A percentile compares a stretch with the other conserved stretches of the same genome.
phyloP scores from a whole-genome alignment of 2,329 filamentous ascomycete species.

The Myriangium duriaei region DNA sequence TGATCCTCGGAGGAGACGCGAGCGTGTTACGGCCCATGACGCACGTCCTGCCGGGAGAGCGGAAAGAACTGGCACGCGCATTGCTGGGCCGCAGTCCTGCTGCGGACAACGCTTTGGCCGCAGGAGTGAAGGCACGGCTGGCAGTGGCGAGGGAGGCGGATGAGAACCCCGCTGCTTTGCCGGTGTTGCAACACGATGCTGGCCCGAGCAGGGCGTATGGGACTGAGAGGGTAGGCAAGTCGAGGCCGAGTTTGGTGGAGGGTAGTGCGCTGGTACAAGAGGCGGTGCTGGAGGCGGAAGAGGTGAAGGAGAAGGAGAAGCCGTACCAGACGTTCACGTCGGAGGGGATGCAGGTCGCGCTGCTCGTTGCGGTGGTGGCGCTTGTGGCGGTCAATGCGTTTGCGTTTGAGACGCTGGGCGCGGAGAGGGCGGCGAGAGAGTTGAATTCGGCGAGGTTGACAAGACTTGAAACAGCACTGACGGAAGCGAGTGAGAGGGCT shows the following conservation, averaged over 20 bases:
- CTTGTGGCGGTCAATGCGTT: constrained; percentile 5
- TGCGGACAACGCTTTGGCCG: too few relatives aligned
- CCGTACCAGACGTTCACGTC: neutral
- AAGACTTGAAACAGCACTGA: constrained; percentile 3
- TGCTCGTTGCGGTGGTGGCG: constrained; percentile 1
- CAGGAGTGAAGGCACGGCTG: too few relatives aligned
- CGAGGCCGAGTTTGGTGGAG: neutral
- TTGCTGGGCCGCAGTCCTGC: too few relatives aligned
- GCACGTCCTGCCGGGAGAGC: too few relatives aligned
- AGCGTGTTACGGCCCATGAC: too few relatives aligned
- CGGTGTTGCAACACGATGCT: too few relatives aligned
- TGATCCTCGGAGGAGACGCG: neutral
- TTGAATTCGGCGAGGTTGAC: constrained; percentile 1
- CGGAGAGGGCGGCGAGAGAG: constrained; percentile 7
- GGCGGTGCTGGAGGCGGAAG: neutral
- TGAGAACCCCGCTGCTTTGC: too few relatives aligned
- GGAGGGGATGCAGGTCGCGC: neutral
- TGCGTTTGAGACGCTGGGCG: constrained; percentile 8
- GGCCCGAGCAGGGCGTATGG: neutral
- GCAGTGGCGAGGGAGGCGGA: too few relatives aligned
- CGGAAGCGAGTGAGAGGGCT: neutral
- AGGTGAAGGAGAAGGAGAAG: neutral
- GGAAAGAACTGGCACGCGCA: too few relatives aligned
- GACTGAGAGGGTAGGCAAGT: neutral
- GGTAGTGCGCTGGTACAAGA: neutral